Base-by-base conservation (phyloP, 2,329 filamentous ascomycete species). In the Botrytis hyacinthi region DNA sequence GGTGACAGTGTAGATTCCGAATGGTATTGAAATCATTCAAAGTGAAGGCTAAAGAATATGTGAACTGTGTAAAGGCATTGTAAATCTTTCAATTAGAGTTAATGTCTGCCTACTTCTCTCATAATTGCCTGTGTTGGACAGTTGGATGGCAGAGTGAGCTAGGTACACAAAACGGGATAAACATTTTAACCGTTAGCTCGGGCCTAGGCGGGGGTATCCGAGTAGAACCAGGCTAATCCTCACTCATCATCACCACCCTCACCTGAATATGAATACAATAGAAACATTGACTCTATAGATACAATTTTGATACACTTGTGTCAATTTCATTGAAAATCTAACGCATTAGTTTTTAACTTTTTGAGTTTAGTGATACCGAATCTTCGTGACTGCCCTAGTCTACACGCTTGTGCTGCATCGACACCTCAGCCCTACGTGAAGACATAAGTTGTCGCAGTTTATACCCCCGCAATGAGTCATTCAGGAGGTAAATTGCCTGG, bases 401-500 rank as follows among this genome's bases (percentile, higher is more conserved):
- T 16, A 40, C 16, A 63, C 37, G 37, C 37, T 44, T 29, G 37
- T 63, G 61, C 26, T 63, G 61, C 16, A 42, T 32, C 37, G 16
- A 51, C n/a, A n/a, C 22, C 22, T 40, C 44, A 51, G 63, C 63
- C 63, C 44, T 67, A 12, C 29, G 63, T 37, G 26, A 67, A 18
- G 29, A 16, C 14, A 51, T 7, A 40, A 35, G n/a, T 22, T 32
- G 20, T n/a, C 32, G 20, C 10, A 67, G 18, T 40, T 29, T 22
- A 40, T 14, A 12, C 10, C 35, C n/a, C n/a, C 59, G 37, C 48
- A 29, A 72, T 72, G 70, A 72, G 57, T 44, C 48, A 67, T 40
- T n/a, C 48, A 18, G 40, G 40, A 37, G 48, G 44, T 12, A 35
- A 42, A n/a, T 22, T 12, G 4, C 10, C 70, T 9, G 40, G 37